Percentiles rank a stretch among this genome's conserved stretches.
These are phyloP conservation scores for Fraxinus quadrangulata DNA, from an alignment of 257 asterid species.

Conservation along the genomic window DNA sequence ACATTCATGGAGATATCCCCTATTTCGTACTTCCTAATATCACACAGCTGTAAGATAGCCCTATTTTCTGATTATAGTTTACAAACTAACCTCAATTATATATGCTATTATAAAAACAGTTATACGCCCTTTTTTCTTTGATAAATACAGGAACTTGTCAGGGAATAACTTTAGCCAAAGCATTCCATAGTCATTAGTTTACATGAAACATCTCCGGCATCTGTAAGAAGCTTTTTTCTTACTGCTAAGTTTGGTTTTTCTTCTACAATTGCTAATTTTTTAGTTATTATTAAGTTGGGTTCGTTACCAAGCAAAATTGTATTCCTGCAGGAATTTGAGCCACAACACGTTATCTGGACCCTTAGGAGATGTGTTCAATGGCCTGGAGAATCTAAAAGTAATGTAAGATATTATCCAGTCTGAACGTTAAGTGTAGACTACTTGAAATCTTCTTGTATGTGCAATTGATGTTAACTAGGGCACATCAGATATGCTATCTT, in stretches of 20 bases:
- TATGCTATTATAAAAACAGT: neutral
- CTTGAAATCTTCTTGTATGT: neutral
- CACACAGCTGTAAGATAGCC: constrained; percentile 65
- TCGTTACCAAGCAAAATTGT: constrained; percentile 12
- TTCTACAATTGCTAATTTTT: too few relatives aligned
- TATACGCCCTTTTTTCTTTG: constrained; percentile 3
- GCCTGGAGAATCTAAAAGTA: constrained; percentile 55
- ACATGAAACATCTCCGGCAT: constrained; percentile 66
- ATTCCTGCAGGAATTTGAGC: constrained; percentile 71
- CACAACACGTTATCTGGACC: constrained; percentile 70
- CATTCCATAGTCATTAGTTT: constrained; percentile 62
- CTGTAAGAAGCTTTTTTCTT: constrained; percentile 51
- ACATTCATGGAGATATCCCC: constrained; percentile 66
- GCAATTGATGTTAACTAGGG: neutral
- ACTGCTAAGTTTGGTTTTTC: neutral
- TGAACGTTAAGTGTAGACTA: neutral
- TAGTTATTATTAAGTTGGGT: neutral
- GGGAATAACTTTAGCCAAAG: constrained; percentile 59
- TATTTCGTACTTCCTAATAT: constrained; percentile 62
- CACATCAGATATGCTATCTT: neutral
- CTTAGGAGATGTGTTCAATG: constrained; percentile 68
- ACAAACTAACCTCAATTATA: constrained; percentile 5
- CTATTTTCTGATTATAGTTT: constrained; percentile 14
- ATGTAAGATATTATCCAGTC: constrained; percentile 46
- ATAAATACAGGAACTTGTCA: constrained; percentile 67